Evolutionary conservation across 768 basidiomycete species (phyloP).

Genomic region (Tricholoma terreum): DNA sequence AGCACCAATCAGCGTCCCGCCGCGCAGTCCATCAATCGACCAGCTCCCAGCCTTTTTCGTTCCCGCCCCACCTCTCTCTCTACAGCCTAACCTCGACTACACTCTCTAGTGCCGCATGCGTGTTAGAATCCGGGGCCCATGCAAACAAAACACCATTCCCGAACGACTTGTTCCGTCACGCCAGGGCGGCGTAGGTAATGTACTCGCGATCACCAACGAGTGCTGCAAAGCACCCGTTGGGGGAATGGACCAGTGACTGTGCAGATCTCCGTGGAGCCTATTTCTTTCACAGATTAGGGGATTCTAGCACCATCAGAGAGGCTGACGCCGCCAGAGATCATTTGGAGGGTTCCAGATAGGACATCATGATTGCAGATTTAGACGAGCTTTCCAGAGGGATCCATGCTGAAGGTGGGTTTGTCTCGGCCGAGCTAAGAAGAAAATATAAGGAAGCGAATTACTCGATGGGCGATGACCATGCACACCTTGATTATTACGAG

Average conservation of each 20-base stretch:
- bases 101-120: constrained; percentile 91
- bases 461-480: background rate
- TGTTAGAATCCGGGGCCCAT: constrained; percentile 95
- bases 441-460: constrained; percentile 27
- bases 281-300: constrained; percentile 78
- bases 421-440: constrained; percentile 82
- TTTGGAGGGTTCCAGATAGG: constrained; percentile 80
- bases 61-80: constrained; percentile 64
- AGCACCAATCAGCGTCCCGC: constrained; percentile 82
- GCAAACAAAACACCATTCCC: constrained; percentile 91
- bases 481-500: constrained; percentile 87
- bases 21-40: constrained; percentile 81
- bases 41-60: constrained; percentile 84
- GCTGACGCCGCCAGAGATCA: constrained; percentile 31
- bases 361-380: constrained; percentile 92
- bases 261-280: constrained; percentile 93
- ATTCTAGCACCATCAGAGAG: constrained; percentile 78
- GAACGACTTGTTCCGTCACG: constrained; percentile 98
- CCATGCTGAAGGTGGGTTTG: constrained; percentile 95
- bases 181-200: constrained; percentile 96
- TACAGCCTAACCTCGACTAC: constrained; percentile 78
- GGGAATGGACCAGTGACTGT: constrained; percentile 80
- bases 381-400: constrained; percentile 89
- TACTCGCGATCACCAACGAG: constrained; percentile 98
- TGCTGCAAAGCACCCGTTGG: constrained; percentile 96